Conservation (phyloP, 208 protist genomes). For the Leishmania martiniquensis region DNA sequence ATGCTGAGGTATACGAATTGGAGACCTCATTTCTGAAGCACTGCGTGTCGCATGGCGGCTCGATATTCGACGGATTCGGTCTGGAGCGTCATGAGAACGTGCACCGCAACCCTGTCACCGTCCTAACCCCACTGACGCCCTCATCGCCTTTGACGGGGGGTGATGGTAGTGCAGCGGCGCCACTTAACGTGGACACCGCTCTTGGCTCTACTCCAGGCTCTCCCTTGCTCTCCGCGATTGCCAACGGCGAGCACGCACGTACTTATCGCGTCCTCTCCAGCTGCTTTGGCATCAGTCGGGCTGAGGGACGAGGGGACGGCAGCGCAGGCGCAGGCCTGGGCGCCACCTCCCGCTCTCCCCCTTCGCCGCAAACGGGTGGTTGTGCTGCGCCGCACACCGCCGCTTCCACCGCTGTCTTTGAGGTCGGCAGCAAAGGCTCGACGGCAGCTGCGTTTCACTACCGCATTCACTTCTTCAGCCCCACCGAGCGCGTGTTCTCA, state of each 20-base stretch:
- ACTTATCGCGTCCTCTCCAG: constrained; percentile 18
- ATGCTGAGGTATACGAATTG: constrained; percentile 69
- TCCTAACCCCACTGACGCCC: constrained; percentile 25
- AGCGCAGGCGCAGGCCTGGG: not conserved
- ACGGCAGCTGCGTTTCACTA: constrained; percentile 51
- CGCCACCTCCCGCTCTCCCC: not conserved
- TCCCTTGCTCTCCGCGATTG: constrained; percentile 1
- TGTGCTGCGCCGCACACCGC: not conserved
- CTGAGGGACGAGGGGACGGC: not conserved
- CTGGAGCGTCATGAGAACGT: constrained; percentile 50
- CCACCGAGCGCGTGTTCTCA: constrained; percentile 77
- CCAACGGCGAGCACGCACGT: constrained; percentile 5
- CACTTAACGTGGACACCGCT: not conserved
- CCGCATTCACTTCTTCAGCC: constrained; percentile 67
- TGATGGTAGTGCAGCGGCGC: not conserved
- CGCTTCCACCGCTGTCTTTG: constrained; percentile 6
- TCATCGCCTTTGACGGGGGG: constrained; percentile 6
- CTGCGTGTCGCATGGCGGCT: constrained; percentile 68
- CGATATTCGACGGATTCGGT: constrained; percentile 80
- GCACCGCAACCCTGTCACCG: constrained; percentile 29
- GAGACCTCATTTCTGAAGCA: constrained; percentile 68
- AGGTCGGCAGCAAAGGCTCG: constrained; percentile 29
- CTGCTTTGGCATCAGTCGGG: not conserved
- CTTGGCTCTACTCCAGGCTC: not conserved
- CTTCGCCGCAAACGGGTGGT: not conserved